Evolutionary conservation across 768 basidiomycete species (phyloP).

Genomic region (Phanerodontia chrysosporium): DNA sequence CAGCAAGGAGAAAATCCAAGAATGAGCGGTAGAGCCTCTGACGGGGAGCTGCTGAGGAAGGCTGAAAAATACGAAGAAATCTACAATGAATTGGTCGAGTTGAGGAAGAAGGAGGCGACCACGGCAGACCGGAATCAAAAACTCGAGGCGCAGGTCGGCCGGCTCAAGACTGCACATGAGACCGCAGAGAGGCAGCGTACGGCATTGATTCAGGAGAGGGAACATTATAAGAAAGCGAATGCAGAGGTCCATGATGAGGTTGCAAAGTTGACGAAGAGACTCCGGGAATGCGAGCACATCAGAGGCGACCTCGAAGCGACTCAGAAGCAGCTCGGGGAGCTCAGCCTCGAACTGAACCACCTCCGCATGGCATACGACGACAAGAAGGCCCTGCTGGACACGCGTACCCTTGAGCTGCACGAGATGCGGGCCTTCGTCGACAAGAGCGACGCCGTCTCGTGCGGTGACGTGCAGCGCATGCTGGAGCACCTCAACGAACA

Average conservation of each 20-base stretch:
- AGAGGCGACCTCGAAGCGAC: neutral
- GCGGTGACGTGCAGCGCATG: constrained; percentile 42
- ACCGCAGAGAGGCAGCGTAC: too few relatives aligned
- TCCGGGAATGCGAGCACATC: neutral
- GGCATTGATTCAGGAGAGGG: neutral
- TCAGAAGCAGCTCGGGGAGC: neutral
- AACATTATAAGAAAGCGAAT: neutral
- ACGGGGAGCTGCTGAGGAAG: too few relatives aligned
- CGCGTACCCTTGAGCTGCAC: constrained; percentile 41
- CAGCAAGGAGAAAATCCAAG: too few relatives aligned
- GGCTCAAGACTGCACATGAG: too few relatives aligned
- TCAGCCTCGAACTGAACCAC: constrained; percentile 10
- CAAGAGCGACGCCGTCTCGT: constrained; percentile 39
- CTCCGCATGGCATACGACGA: constrained; percentile 16
- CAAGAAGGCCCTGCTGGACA: constrained; percentile 20
- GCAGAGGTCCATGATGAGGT: neutral
- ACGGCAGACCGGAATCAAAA: too few relatives aligned
- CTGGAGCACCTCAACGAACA: constrained; percentile 44
- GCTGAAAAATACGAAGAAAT: too few relatives aligned
- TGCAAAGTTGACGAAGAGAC: neutral
- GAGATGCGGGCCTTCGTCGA: constrained; percentile 44
- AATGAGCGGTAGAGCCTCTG: too few relatives aligned
- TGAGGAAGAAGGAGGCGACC: too few relatives aligned
- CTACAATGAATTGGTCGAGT: too few relatives aligned
- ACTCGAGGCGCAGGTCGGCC: too few relatives aligned